These are phyloP conservation scores for Colletotrichum sp. DNA, from an alignment of 2,329 filamentous ascomycete genomes.

Conservation along the genomic window DNA sequence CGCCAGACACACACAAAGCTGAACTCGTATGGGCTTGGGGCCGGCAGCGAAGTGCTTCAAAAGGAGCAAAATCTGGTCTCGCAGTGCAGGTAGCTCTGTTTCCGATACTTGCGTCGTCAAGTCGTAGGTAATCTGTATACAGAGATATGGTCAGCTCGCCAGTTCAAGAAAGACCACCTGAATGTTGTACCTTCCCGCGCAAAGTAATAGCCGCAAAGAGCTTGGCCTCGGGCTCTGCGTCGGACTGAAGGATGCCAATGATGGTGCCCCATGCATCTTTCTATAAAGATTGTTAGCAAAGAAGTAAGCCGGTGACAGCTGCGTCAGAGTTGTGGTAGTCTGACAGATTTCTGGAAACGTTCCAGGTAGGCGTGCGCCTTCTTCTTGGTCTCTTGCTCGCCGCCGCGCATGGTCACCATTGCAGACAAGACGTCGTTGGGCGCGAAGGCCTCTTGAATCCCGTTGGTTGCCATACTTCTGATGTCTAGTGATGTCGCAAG, in stretches of 20 bases:
- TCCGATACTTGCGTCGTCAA: constrained; percentile 81
- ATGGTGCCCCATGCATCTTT: constrained; percentile 90
- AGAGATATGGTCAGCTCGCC: constrained; percentile 5
- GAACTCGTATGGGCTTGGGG: constrained; percentile 83
- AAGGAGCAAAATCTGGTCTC: constrained; percentile 82
- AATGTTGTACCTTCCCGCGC: constrained; percentile 84
- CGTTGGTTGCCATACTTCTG: constrained; percentile 68
- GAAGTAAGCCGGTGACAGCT: neutral
- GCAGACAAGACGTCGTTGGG: constrained; percentile 80
- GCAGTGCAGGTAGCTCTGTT: constrained; percentile 74
- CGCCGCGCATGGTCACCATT: constrained; percentile 89
- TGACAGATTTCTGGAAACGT: constrained; percentile 96
- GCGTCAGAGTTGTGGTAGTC: constrained; percentile 39
- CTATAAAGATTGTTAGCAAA: constrained; percentile 47
- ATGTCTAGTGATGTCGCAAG: neutral
- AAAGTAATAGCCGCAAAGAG: constrained; percentile 96
- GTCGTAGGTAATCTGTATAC: constrained; percentile 88
- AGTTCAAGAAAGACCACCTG: constrained; percentile 7
- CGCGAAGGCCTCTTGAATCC: constrained; percentile 73
- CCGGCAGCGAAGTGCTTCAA: constrained; percentile 82
- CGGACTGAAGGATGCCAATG: constrained; percentile 83
- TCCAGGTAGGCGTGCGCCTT: constrained; percentile 91
- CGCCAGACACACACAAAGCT: constrained; percentile 93
- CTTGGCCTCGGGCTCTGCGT: constrained; percentile 82
- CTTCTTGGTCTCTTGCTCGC: constrained; percentile 81